These are phyloP conservation scores for Bathelium albidoporum DNA, from an alignment of 495 filamentous ascomycete species.

Conservation along the genomic window DNA sequence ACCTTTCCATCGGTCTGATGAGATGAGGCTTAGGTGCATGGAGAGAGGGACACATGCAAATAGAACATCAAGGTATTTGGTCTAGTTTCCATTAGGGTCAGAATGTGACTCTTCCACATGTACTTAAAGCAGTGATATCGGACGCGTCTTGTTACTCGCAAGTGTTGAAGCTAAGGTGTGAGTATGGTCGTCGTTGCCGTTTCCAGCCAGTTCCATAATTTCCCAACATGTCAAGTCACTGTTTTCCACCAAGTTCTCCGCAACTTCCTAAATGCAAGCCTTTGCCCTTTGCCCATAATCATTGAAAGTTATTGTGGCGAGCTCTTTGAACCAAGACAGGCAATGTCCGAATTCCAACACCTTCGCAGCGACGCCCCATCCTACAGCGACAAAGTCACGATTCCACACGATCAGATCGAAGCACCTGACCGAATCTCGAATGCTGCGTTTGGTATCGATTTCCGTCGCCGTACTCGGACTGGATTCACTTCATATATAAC, in stretches of 20 bases:
- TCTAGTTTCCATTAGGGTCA: neutral
- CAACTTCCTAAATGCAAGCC: too few species aligned
- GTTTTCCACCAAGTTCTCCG: too few species aligned
- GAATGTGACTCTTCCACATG: too few species aligned
- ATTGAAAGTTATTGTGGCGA: too few species aligned
- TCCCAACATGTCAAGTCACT: neutral
- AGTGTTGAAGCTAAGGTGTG: neutral
- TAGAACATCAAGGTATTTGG: neutral
- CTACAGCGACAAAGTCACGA: neutral
- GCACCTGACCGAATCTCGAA: neutral
- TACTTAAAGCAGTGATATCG: too few species aligned
- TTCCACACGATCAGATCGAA: neutral
- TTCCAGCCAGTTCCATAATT: neutral
- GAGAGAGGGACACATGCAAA: slow-evolving; percentile 64
- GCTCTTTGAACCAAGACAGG: too few species aligned
- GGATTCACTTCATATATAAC: neutral
- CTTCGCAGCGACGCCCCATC: neutral
- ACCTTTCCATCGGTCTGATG: slow-evolving; percentile 50
- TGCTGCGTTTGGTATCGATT: neutral
- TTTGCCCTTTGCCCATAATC: too few species aligned
- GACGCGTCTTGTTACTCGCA: neutral
- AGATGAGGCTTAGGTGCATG: slow-evolving; percentile 72
- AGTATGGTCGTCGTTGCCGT: neutral
- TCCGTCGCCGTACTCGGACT: neutral
- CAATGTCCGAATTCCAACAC: neutral